Base-by-base conservation (phyloP, 257 asterid species). In the Henckelia pumila region DNA sequence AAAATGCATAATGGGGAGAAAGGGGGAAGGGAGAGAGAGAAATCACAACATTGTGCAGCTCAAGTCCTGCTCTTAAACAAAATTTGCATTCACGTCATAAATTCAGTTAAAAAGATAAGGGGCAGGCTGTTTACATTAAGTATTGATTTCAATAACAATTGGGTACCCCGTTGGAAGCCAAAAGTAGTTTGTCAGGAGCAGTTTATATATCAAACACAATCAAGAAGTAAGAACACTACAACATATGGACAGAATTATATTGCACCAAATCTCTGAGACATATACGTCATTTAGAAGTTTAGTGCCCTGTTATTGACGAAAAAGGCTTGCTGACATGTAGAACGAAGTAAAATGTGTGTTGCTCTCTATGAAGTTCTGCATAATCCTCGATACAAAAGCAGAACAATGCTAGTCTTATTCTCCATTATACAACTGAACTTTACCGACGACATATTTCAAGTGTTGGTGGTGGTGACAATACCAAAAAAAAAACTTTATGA, bases 51-150 rank as follows among this genome's bases (percentile, higher is more conserved):
- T n/a, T 28, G 52, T 28, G 68, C 24, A 23, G 70, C 64, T 37
- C 63, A 72, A 63, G 64, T 68, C 59, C 32, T 44, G 67, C 29
- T 47, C 20, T 65, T 35, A 66, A 49, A 55, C 28, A 59, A 72
- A 44, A 28, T 55, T 64, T 53, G 26, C 23, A 20, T 9, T 1
- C 44, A 35, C 44, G 9, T 9, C 5, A 35, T 35, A 35, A 9
- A 35, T 35, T 35, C 44, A 8, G 44, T 9, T 35, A 35, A 40
- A 40, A 10, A 4, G 1, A 40, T 40, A 37, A 2, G 7, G 9
- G 19, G 19, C 1, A 13, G 19, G 7, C 19, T 44, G 19, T 44
- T 37, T 44, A 14, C 6, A 44, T 44, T 44, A 4, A 13, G 52
- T 3, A 14, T 44, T 44, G 13, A 40, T 40, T 40, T 40, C 50